Base-by-base conservation (phyloP, 2,329 filamentous ascomycete species). In the Clarireedia hainanense region DNA sequence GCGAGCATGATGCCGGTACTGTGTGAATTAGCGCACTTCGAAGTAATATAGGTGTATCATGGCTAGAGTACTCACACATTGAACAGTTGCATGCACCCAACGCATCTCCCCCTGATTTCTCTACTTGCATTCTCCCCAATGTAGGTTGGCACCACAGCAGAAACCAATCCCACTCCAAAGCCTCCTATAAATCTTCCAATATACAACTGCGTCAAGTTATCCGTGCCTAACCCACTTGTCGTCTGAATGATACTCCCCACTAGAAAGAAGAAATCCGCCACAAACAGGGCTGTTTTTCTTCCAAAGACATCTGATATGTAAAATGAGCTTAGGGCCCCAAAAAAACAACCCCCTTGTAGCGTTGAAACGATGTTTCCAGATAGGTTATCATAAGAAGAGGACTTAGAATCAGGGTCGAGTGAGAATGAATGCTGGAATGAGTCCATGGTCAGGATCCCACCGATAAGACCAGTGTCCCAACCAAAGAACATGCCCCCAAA, bases 381-480 rank as follows among this genome's bases (percentile, higher is more conserved):
- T 7, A 57, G 37, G 30, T 39, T 54, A 2, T 17, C n/a, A 30
- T 20, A 57, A 4, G 5, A 30, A 3, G 36, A 42, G 27, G 50
- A 54, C 0, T 24, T 2, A 4, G 6, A 54, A 0, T 24, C n/a
- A n/a, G n/a, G n/a, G n/a, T n/a, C 17, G 5, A 57, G 43, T 12
- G 26, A 42, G 15, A 57, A 57, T 2, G 55, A 57, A 30, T 73
- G 70, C 65, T 68, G 81, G 74, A 62, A 86, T 86, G 12, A 76
- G 76, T 34, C 71, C 62, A 91, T 76, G 2, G 85, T 89, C 54
- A 91, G 72, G 60, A 91, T 81, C 57, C 83, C 83, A 43, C 84
- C 86, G 77, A 87, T 89, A 14, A 89, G 84, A 67, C 86, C 83
- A 69, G 86, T 84, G 68, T 89, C 58, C 83, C 80, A 80, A 48